phyloP scores from a whole-genome alignment of 2,329 filamentous ascomycete genomes.

The Colletotrichum liaoningense region DNA sequence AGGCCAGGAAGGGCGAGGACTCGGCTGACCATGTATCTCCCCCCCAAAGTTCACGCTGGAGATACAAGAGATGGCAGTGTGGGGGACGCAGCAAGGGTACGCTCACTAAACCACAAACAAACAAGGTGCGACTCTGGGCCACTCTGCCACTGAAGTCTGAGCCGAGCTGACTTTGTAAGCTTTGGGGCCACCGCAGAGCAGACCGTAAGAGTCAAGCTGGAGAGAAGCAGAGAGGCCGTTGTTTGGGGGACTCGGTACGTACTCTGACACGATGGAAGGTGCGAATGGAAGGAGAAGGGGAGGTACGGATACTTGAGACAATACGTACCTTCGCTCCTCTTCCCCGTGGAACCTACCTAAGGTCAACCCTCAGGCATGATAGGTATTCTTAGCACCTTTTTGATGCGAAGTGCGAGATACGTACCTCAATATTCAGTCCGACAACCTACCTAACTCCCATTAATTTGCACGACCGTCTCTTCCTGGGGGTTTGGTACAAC shows the following conservation, averaged over 20 bases:
- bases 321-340: background rate
- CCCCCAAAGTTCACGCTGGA: background rate
- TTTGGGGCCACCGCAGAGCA: constrained; percentile 13
- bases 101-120: constrained; percentile 13
- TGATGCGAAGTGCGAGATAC: background rate
- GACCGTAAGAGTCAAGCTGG: background rate
- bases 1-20: background rate
- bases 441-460: background rate
- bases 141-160: background rate
- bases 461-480: background rate
- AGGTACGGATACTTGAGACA: background rate
- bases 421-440: constrained; percentile 1
- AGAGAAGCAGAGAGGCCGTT: background rate
- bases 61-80: background rate
- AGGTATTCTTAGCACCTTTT: background rate
- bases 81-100: background rate
- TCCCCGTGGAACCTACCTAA: background rate
- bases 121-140: background rate
- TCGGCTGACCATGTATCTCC: background rate
- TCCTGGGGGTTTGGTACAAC: background rate
- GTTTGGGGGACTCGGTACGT: background rate
- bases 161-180: constrained; percentile 16
- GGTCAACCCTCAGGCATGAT: background rate
- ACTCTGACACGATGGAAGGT: background rate
- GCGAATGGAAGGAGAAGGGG: background rate